Base-by-base conservation (phyloP, 1,139 yeast genomes). In the Diutina rugosa region DNA sequence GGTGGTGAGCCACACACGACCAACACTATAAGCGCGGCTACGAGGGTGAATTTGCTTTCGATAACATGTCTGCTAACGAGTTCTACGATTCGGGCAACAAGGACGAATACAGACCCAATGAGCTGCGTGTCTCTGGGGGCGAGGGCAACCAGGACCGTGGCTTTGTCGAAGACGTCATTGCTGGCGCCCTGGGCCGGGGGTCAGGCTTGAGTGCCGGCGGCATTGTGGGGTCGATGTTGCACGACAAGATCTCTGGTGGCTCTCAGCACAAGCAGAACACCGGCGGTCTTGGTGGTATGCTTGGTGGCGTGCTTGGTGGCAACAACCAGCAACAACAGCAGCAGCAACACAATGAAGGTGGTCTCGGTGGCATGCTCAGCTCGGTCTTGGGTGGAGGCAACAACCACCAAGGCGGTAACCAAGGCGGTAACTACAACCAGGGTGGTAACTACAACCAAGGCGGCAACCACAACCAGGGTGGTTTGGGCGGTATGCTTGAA, bases 41-140 rank as follows among this genome's bases (percentile, higher is more conserved):
- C 46, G 8, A 44, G 26, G 46, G 16, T n/a, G 46, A 18, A 44
- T 44, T 44, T 44, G 46, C 26, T n/a, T n/a, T 6, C 26, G 9
- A 16, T 16, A 18, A n/a, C 46, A 49, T 49, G 53, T 49, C 53
- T 16, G 53, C 53, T 16, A 49, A 49, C 53, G 53, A 49, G 16
- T 49, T 49, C 44, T 49, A 49, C 44, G 18, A n/a, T 8, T 16
- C 26, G 35, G 53, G 53, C 44, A 32, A 32, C 28, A 26, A 49
- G 16, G 53, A 18, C 8, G 53, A 49, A n/a, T 49, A 49, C 44
- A 29, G 29, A 10, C 53, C 53, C 45, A 30, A 32, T n/a, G 44
- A 49, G 21, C 14, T 16, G 38, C 16, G 49, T 8, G 29, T 29
- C 16, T 29, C 14, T 16, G 44, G 32, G 5, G 53, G 44, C n/a